Evolutionary conservation across 73 alveolate species (phyloP).

Genomic region (Tetrahymena malaccensis): DNA sequence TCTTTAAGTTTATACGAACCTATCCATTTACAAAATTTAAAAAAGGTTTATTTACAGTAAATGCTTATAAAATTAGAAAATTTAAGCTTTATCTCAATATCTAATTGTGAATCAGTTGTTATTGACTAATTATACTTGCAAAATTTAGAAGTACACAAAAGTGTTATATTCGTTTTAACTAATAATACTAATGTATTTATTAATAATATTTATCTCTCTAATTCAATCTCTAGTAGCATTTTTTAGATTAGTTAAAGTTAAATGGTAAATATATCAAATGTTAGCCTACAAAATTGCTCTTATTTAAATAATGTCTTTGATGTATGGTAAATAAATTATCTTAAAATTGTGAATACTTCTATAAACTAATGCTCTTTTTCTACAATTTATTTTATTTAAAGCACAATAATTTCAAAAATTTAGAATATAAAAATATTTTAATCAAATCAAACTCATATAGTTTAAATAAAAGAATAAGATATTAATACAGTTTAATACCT

Average conservation of each 20-base stretch:
- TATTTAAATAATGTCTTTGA: too few species aligned
- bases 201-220: too few species aligned
- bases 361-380: neutral
- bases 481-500: neutral
- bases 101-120: neutral
- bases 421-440: too few species aligned
- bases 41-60: neutral
- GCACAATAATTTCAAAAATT: neutral
- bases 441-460: neutral
- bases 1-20: neutral
- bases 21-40: too few species aligned
- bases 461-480: neutral
- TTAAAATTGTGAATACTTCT: too few species aligned
- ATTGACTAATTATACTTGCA: neutral
- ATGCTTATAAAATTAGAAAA: too few species aligned
- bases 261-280: neutral
- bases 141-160: too few species aligned
- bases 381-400: neutral
- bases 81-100: neutral
- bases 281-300: neutral
- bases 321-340: neutral
- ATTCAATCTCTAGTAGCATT: neutral
- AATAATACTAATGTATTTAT: neutral
- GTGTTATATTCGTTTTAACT: too few species aligned
- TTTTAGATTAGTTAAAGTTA: neutral